Conservation (phyloP, 768 basidiomycete genomes). For the Pleurotus platypus region DNA sequence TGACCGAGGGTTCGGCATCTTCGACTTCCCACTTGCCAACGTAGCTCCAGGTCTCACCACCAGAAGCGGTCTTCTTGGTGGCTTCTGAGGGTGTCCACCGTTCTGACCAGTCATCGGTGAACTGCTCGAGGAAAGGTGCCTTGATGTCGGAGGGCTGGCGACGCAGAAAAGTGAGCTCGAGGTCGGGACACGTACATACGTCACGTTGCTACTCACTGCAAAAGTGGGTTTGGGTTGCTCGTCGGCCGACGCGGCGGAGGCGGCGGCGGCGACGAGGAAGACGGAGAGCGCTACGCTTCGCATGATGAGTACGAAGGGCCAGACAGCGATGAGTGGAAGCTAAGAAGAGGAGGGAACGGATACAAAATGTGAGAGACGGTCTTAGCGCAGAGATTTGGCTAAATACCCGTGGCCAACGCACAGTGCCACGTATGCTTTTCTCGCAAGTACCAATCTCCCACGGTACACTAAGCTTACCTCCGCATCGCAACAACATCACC, state of each 20-base stretch:
- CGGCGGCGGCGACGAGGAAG: slow-evolving; percentile 53
- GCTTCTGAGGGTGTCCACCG: slow-evolving; percentile 98
- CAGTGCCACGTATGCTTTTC: slow-evolving; percentile 9
- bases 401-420: slow-evolving; percentile 8
- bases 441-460: slow-evolving; percentile 6
- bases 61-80: slow-evolving; percentile 95
- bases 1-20: slow-evolving; percentile 70
- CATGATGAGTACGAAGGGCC: slow-evolving; percentile 76
- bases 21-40: slow-evolving; percentile 98
- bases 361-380: slow-evolving; percentile 4
- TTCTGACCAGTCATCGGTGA: slow-evolving; percentile 83
- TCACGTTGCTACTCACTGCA: slow-evolving; percentile 43
- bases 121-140: slow-evolving; percentile 95
- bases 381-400: slow-evolving; percentile 1
- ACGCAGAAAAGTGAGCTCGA: slow-evolving; percentile 11
- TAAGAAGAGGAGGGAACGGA: slow-evolving; percentile 11
- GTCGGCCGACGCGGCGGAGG: slow-evolving; percentile 60
- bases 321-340: slow-evolving; percentile 27
- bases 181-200: neutral
- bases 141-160: slow-evolving; percentile 70
- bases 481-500: neutral
- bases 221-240: slow-evolving; percentile 61
- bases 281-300: slow-evolving; percentile 86
- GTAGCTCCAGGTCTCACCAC: slow-evolving; percentile 94
- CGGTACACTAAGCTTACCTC: neutral